Base-by-base conservation (phyloP, 2,329 filamentous ascomycete species). In the Mariannaea elegans region DNA sequence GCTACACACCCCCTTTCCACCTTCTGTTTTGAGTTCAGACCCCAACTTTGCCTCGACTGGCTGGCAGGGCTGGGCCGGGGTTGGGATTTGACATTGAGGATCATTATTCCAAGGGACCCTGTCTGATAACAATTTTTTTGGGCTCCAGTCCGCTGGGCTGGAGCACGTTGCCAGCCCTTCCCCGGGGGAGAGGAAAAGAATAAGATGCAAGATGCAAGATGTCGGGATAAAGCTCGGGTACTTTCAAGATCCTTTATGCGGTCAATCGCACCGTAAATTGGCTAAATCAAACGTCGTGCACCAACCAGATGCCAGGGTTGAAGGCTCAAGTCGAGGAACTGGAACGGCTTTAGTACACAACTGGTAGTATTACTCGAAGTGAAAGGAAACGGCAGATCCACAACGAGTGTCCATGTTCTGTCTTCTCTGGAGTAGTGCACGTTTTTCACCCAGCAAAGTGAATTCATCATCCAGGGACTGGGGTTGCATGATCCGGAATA, bases 311-410 rank as follows among this genome's bases (percentile, higher is more conserved):
- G 41, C 16, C 31, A 21, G 31, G 47, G 34, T 34, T 10, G 24
- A 18, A 27, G 9, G 36, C 27, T 27, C 16, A n/a, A 27, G 16
- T 19, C 7, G 24, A 41, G 19, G 19, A 47, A 18, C n/a, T 29
- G 42, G n/a, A 55, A 38, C 36, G 34, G 29, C 54, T 27, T 45
- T 50, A 47, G 54, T 45, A 45, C 54, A 16, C 9, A 46, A 21
- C 27, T 24, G 34, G 54, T 19, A 31, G 32, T 42, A 51, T 57
- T 44, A 44, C 45, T 64, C 64, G 62, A 59, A 52, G 55, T 52
- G 56, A 62, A 51, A 46, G 44, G 50, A 55, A 61, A 24, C 47
- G 38, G 52, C 55, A 58, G 52, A 29, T 56, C 64, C 62, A 63
- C 64, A 51, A 19, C 46, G 42, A 27, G 41, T 48, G 54, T 60